These are phyloP conservation scores for Somion occarium DNA, from an alignment of 1,284 basidiomycete genomes.

Conservation along the genomic window DNA sequence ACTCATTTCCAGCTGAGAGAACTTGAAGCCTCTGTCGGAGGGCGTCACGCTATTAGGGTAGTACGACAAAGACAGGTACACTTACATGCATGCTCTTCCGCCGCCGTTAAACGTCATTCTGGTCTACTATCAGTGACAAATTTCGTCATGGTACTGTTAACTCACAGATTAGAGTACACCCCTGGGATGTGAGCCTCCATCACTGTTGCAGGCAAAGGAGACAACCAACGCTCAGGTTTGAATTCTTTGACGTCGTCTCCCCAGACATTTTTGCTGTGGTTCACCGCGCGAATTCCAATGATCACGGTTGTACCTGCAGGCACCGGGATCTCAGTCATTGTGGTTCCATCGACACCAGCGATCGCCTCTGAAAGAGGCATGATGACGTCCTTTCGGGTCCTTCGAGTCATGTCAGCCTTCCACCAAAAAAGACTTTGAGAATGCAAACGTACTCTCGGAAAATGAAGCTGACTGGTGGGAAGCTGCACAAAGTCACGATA, in stretches of 20 bases:
- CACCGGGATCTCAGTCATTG: constrained; percentile 33
- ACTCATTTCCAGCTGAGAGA: constrained; percentile 19
- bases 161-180: constrained; percentile 25
- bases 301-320: constrained; percentile 41
- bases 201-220: constrained; percentile 15
- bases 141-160: not conserved
- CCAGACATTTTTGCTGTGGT: constrained; percentile 45
- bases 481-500: not conserved
- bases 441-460: not conserved
- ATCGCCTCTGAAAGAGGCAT: constrained; percentile 23
- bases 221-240: constrained; percentile 32
- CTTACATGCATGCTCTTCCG: constrained; percentile 26
- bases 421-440: not conserved
- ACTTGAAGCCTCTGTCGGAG: constrained; percentile 15
- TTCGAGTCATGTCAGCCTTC: not conserved
- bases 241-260: constrained; percentile 50
- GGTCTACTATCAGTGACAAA: not conserved
- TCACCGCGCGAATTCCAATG: constrained; percentile 43
- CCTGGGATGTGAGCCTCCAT: constrained; percentile 19
- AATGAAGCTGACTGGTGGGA: not conserved
- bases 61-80: not conserved
- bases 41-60: not conserved
- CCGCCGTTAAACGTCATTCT: constrained; percentile 33
- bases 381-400: constrained; percentile 18
- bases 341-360: constrained; percentile 23